phyloP scores from a whole-genome alignment of 73 alveolate genomes.

The Paramecium octaurelia region DNA sequence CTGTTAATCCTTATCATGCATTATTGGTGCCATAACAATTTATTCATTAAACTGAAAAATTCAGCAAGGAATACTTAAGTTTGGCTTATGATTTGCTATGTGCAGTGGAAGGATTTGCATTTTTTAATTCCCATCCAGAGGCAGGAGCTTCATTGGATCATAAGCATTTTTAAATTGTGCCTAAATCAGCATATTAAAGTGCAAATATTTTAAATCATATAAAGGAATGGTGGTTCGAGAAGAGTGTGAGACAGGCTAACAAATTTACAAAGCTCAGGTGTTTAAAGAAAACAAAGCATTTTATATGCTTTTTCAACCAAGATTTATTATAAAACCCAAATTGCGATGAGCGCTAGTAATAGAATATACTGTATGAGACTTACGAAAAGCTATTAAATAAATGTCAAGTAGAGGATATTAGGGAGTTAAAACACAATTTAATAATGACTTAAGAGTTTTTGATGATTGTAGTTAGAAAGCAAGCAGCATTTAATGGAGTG shows the following conservation, averaged over 20 bases:
- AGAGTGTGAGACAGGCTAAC: not conserved
- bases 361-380: not conserved
- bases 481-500: not conserved
- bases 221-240: not conserved
- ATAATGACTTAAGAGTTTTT: constrained; percentile 1
- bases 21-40: not conserved
- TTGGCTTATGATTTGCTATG: not conserved
- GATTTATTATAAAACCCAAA: not conserved
- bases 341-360: not conserved
- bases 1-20: constrained; percentile 14
- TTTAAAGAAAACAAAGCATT: not conserved
- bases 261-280: not conserved
- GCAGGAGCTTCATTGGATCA: constrained; percentile 17
- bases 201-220: not conserved
- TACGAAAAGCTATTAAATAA: not conserved
- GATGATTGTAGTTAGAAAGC: constrained; percentile 6
- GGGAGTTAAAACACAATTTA: not conserved
- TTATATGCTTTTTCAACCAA: not conserved
- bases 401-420: not conserved
- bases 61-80: not conserved
- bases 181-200: not conserved
- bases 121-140: constrained; percentile 12
- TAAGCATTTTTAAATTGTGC: not conserved
- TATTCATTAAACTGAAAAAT: not conserved
- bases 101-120: constrained; percentile 32